phyloP scores from a whole-genome alignment of 1,284 basidiomycete genomes.

The Cryptococcus neoformans region DNA sequence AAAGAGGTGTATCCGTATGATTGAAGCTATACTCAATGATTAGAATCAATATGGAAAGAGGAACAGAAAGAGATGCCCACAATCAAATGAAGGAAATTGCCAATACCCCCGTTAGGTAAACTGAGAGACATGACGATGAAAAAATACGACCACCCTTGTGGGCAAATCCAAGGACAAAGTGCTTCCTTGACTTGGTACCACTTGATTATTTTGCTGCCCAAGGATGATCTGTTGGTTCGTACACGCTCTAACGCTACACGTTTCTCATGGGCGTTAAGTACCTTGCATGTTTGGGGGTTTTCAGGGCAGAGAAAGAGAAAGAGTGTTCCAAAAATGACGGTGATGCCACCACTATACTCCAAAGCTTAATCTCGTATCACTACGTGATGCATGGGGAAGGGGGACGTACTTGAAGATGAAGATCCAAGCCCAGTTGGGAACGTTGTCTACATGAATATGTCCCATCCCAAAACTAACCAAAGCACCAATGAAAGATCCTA shows the following conservation, averaged over 20 bases:
- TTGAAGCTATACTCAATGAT: conserved; percentile 19
- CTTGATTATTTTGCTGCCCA: conserved; percentile 34
- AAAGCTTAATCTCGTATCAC: neutral
- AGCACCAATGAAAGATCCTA: conserved; percentile 23
- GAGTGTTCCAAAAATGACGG: conserved; percentile 27
- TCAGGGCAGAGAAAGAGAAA: conserved; percentile 36
- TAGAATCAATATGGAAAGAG: neutral
- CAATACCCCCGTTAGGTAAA: conserved; percentile 33
- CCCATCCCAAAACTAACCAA: conserved; percentile 40
- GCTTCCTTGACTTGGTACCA: conserved; percentile 39
- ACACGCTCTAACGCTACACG: conserved; percentile 35
- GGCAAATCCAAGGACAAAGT: conserved; percentile 30
- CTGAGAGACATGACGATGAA: conserved; percentile 21
- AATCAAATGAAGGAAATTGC: conserved; percentile 19
- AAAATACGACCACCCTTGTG: conserved; percentile 16
- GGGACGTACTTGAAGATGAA: conserved; percentile 32
- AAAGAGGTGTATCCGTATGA: conserved; percentile 34
- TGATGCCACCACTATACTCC: conserved; percentile 23
- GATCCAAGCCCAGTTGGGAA: conserved; percentile 31
- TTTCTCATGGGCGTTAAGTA: conserved; percentile 27
- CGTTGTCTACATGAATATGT: conserved; percentile 16
- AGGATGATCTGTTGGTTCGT: conserved; percentile 34
- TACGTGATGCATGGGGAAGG: neutral
- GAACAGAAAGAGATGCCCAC: conserved; percentile 7
- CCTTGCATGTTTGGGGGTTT: conserved; percentile 21